A percentile compares a stretch with the other conserved stretches of the same genome.
phyloP scores from a whole-genome alignment of 2,329 filamentous ascomycete species.

The Claviceps sp. region DNA sequence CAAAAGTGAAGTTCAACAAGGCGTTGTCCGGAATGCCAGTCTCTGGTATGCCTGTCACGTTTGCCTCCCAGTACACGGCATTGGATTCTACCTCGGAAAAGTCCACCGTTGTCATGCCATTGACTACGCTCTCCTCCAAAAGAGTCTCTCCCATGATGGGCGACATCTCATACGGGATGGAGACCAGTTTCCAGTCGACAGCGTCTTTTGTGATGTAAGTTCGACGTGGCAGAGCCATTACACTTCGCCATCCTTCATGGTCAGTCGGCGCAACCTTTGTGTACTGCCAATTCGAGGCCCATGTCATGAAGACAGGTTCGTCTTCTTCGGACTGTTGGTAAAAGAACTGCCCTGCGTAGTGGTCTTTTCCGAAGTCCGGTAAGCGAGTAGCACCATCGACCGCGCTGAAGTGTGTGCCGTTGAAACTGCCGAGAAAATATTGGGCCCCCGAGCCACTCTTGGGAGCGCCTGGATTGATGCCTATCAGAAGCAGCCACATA shows the following conservation, averaged over 20 bases:
- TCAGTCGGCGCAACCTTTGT: slow-evolving; percentile 15
- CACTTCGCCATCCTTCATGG: slow-evolving; percentile 19
- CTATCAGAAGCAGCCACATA: too few relatives aligned
- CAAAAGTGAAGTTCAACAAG: slow-evolving; percentile 17
- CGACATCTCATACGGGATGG: slow-evolving; percentile 32
- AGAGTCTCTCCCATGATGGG: slow-evolving; percentile 26
- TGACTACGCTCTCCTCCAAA: slow-evolving; percentile 21
- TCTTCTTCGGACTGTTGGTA: too few relatives aligned
- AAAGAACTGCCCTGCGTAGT: too few relatives aligned
- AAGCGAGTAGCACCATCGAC: too few relatives aligned
- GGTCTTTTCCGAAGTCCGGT: too few relatives aligned
- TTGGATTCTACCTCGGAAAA: slow-evolving; percentile 21
- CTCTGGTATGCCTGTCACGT: slow-evolving; percentile 28
- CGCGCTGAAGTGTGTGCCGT: neutral
- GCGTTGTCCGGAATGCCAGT: slow-evolving; percentile 9
- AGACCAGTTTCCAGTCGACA: slow-evolving; percentile 37
- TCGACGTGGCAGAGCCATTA: slow-evolving; percentile 26
- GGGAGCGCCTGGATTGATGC: too few relatives aligned
- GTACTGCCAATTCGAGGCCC: too few relatives aligned
- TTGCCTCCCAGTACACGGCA: slow-evolving; percentile 40
- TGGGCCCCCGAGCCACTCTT: too few relatives aligned
- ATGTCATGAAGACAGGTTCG: too few relatives aligned
- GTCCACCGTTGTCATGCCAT: slow-evolving; percentile 34
- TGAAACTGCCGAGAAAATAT: too few relatives aligned
- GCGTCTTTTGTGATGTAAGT: slow-evolving; percentile 40